Evolutionary conservation across 2,329 filamentous ascomycete genomes (phyloP), one percentile per base, ranked within the genome.

Genomic region (Neopestalotiopsis clavispora): DNA sequence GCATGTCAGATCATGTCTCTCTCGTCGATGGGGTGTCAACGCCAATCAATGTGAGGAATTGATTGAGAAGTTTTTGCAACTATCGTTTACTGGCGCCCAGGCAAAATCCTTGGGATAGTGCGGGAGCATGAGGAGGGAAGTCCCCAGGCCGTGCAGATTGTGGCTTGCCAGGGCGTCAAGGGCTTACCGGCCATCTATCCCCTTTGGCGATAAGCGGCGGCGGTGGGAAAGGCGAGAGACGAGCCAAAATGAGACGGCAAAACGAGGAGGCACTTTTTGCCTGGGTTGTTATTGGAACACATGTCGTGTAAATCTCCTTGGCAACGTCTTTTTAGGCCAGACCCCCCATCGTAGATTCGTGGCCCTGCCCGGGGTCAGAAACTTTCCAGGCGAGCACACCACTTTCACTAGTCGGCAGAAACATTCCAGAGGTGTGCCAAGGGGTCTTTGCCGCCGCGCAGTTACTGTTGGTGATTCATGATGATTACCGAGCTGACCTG

Each of bases 1-100:
- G 59, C 59, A 61, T 61, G 59, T 61, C 28, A 61, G 59, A 34
- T 61, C 59, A 61, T 61, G 59, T 61, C 59, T 61, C 59, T 61
- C n/a, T 23, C 20, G 6, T 38, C 34, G 34, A 59, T 14, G 5
- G 23, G n/a, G 32, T 20, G 30, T 34, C 28, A 20, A 34, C 28
- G 17, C 59, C 59, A 61, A 61, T 61, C 30, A 38, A 61, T 38
- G 14, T 34, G 28, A 34, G 14, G 32, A 23, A n/a, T 13, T 32
- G 17, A 32, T 34, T 34, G 13, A 20, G 32, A 20, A 38, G n/a
- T 61, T 10, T 34, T 61, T 32, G 30, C 57, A 34, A 30, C 30
- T 38, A 61, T 38, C 28, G 14, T 61, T 38, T 20, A 30, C 30
- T 61, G 34, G 59, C 32, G 59, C 59, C 45, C 45, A 52, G 45